Evolutionary conservation across 306 rosid genomes (phyloP).

Genomic region (Lagenaria siceraria): DNA sequence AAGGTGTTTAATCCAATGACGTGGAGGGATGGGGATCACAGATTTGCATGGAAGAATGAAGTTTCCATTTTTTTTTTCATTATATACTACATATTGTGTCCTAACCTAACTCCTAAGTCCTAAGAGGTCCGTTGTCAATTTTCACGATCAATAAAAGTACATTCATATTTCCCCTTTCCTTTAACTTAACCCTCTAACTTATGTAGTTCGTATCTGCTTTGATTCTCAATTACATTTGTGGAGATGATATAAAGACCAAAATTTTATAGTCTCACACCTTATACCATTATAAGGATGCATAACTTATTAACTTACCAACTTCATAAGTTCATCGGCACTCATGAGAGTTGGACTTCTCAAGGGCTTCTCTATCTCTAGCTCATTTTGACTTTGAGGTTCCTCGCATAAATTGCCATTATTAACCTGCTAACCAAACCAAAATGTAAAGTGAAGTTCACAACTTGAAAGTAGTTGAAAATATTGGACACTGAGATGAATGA

Average conservation of each 20-base stretch:
- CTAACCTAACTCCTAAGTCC: neutral
- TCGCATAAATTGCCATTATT: constrained; percentile 33
- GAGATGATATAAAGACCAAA: neutral
- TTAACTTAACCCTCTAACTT: neutral
- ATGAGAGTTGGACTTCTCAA: constrained; percentile 30
- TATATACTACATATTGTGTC: neutral
- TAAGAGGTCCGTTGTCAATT: neutral
- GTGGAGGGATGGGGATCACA: neutral
- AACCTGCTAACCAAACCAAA: constrained; percentile 21
- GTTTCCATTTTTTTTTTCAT: neutral
- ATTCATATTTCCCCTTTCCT: neutral
- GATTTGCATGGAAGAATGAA: neutral
- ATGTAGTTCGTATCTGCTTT: neutral
- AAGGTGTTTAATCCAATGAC: neutral
- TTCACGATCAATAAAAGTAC: neutral
- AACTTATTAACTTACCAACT: constrained; percentile 36
- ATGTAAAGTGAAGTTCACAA: neutral
- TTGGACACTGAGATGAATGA: neutral
- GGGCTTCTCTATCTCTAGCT: constrained; percentile 13
- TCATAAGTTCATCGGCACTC: constrained; percentile 60
- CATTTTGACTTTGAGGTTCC: constrained; percentile 29
- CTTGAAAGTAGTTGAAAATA: neutral
- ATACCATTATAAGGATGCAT: neutral
- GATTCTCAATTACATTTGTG: neutral
- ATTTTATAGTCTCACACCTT: neutral